Evolutionary conservation across 2,329 filamentous ascomycete species (phyloP), one percentile per base, ranked within the genome.

Genomic region (Paracamarosporium sp.): DNA sequence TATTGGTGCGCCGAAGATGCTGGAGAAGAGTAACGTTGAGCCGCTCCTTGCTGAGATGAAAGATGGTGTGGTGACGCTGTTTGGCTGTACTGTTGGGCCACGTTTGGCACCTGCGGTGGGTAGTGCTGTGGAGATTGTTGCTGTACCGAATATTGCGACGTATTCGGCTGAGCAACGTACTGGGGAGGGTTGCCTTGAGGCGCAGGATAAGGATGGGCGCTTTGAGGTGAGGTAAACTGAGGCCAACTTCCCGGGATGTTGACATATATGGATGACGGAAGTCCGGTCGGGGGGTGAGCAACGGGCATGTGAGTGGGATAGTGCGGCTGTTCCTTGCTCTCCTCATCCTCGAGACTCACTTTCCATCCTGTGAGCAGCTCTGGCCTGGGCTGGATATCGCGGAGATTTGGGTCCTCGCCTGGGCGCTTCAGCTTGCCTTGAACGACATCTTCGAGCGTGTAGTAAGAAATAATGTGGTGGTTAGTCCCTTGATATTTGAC

Each of bases 381-480:
- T 17, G 69, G 61, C 40, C 73, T 56, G 5, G 73, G 72, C 24
- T 74, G 71, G 17, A 76, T 64, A 36, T 72, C 68, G 50, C 66
- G 66, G n/a, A 75, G 60, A 51, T 72, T 71, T 24, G 66, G 60
- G 50, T 77, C 74, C 52, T 75, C 64, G 45, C 60, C 70, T 4
- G 75, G 75, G n/a, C 75, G 69, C 51, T 71, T 69, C 17, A 76
- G 66, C 43, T 72, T 72, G 7, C 73, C 72, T 12, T 53, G 67
- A 24, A 75, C 83, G n/a, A 93, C 90, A 71, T 97, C 92, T 5
- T 91, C 87, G 11, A 94, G 83, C 41, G 82, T 91, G 79, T 97
- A 97, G 74, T 97, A 97, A 15, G 90, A 93, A 38, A 97, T 92
- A 50, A 97, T 80, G 69, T 96, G 93, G 69, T 96, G 93, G 2